Evolutionary conservation across 164 flowering plant species (phyloP), one percentile per base, ranked within the genome.

Genomic region (Magnolia kwangsiensis): DNA sequence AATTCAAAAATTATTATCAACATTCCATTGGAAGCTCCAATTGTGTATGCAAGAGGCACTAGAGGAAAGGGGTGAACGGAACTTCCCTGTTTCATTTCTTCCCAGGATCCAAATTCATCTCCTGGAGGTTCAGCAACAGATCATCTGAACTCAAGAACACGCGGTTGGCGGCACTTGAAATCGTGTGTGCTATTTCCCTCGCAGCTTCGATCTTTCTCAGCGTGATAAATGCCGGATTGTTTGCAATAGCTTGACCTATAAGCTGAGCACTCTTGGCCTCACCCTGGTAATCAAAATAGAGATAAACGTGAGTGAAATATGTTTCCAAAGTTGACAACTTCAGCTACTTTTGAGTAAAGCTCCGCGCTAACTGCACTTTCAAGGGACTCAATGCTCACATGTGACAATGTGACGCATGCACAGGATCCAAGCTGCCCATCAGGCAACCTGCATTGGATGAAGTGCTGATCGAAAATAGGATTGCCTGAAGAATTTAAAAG

Each of bases 251-350:
- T 78, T 87, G 81, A 75, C 92, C 91, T 3, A 88, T 89, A 70
- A 89, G 86, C 68, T 87, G 85, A 4, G 89, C 90, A 86, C 90
- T 89, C 81, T 84, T 85, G 69, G 92, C 92, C 72, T 89, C 90
- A 23, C 92, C 92, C 90, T 89, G 85, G 69, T 24, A 72, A 75
- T 27, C 74, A 69, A 69, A 68, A n/a, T 49, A 8, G 6, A 55
- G 13, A 10, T 16, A 55, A 55, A 1, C 19, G 2, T 5, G 10
- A 64, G 19, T 21, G 67, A 64, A 20, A 64, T 64, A 14, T 7
- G 21, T 24, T 29, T 55, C 16, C 13, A 50, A 49, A n/a, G 23
- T 19, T 19, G 45, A 45, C 7, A 5, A 23, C 8, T 49, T 70
- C 45, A 20, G 9, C 1, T 16, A 27, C 65, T 16, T 45, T 23